phyloP scores from a whole-genome alignment of 345 rosid genomes.

The Syzygium oleosum region DNA sequence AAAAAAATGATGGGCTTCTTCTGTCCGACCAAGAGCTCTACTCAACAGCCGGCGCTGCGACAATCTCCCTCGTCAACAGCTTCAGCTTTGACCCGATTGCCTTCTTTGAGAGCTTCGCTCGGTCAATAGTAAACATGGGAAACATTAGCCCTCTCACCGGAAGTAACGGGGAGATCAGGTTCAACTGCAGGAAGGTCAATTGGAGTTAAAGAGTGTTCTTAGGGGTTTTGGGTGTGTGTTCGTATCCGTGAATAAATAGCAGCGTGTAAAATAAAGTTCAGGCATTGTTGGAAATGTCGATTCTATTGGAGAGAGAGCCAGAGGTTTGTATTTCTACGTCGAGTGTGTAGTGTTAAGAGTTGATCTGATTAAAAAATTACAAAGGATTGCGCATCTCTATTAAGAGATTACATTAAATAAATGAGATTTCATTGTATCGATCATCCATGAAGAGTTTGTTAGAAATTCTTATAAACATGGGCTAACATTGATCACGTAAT shows the following conservation, averaged over 20 bases:
- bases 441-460: not conserved
- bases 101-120: constrained; percentile 28
- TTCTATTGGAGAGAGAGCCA: not conserved
- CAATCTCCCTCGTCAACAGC: constrained; percentile 19
- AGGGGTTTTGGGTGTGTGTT: not conserved
- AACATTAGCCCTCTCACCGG: constrained; percentile 20
- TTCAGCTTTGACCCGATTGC: constrained; percentile 16
- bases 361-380: not conserved
- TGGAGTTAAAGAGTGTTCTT: not conserved
- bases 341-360: not conserved
- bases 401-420: not conserved
- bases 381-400: not conserved
- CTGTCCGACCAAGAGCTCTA: constrained; percentile 34
- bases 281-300: not conserved
- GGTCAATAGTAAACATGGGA: constrained; percentile 40
- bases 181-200: constrained; percentile 20
- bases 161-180: constrained; percentile 27
- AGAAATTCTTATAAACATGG: not conserved
- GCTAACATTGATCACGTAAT: not conserved
- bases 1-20: constrained; percentile 26
- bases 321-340: not conserved
- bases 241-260: not conserved
- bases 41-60: constrained; percentile 15
- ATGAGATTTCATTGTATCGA: not conserved
- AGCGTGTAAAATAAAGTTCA: not conserved